Base-by-base conservation (phyloP, 805 yeast genomes). In the Candida piceae region DNA sequence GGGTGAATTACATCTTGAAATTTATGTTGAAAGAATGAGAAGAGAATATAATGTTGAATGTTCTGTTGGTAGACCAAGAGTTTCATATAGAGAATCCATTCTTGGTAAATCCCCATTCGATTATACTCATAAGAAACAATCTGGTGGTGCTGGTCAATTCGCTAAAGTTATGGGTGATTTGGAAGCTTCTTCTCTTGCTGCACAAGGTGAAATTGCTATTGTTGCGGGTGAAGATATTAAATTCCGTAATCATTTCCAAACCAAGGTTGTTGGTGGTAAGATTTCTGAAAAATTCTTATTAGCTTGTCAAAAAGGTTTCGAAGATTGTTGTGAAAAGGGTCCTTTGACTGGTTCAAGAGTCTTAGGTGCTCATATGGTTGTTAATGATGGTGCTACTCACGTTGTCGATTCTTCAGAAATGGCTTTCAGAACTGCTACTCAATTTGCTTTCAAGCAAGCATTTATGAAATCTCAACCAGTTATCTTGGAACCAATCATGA, bases 101-200 rank as follows among this genome's bases (percentile, higher is more conserved):
- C 68, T 84, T 25, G 60, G 73, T 2, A 68, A 84, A 29, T 73
- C 90, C 21, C 70, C 78, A 11, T 90, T 93, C 57, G 97, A 93
- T 61, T 87, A 82, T 67, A 83, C 96, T 20, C 97, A 90, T 72
- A 93, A 93, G 76, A 90, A 88, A 61, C 99, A 93, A 70, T 76
- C 90, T 57, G 99, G 99, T 64, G 99, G 99, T 76, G 95, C 97
- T 48, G 99, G 99, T 67, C 99, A 93, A 72, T 93, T 80, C 60
- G 98, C 96, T 64, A 81, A 89, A 69, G 96, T 90, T 56, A 83
- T 88, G 63, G 97, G 99, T 60, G 74, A 70, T 39, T 61, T 89
- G 66, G 64, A 55, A 35, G 58, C 65, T 19, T 51, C 62, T 23
- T 31, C 70, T 6, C 78, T 88, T 37, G 58, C 75, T 32, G 84